phyloP scores from a whole-genome alignment of 257 asterid genomes.

The Solanum bukasovii region DNA sequence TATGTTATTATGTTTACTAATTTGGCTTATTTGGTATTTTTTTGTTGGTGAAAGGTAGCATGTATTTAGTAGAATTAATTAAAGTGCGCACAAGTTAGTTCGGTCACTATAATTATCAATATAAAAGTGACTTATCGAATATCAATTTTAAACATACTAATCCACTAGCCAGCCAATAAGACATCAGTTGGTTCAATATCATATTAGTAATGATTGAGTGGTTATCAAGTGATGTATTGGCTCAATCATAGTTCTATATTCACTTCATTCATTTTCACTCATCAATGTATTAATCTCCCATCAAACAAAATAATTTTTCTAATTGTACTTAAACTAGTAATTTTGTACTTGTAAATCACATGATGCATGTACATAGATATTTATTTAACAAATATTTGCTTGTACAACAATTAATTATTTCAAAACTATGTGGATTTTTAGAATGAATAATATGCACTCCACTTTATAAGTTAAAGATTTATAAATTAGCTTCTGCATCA shows the following conservation, averaged over 20 bases:
- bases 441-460: neutral
- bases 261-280: neutral
- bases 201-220: too few relatives aligned
- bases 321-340: too few relatives aligned
- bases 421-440: neutral
- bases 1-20: too few relatives aligned
- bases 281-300: neutral
- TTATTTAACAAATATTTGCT: neutral
- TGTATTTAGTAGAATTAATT: neutral
- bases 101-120: too few relatives aligned
- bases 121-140: neutral
- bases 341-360: too few relatives aligned
- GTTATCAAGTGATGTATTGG: neutral
- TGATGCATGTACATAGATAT: neutral
- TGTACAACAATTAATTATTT: neutral
- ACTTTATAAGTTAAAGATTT: neutral
- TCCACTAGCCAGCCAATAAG: neutral
- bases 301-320: neutral
- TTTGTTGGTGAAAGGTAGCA: too few relatives aligned
- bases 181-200: neutral
- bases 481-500: neutral
- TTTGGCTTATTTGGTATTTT: neutral
- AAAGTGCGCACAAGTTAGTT: neutral
- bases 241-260: neutral
- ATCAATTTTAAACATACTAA: too few relatives aligned